Base-by-base conservation (phyloP, 257 asterid genomes). In the Lycium barbarum region DNA sequence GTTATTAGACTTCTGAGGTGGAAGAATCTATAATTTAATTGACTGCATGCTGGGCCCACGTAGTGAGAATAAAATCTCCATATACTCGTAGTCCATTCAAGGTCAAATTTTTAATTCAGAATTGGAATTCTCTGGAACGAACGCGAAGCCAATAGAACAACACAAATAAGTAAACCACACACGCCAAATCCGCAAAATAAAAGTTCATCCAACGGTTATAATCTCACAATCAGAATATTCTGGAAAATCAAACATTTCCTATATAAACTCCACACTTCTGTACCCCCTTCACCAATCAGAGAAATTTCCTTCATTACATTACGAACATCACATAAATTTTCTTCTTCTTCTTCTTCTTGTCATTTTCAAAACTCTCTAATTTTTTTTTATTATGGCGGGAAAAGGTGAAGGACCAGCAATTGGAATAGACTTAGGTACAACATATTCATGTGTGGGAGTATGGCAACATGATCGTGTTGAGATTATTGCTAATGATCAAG, bases 391-490 rank as follows among this genome's bases (percentile, higher is more conserved):
- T 61, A 83, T 85, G 87, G 88, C 85, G 0, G 81, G 83, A 6
- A 85, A 88, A 73, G 83, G 85, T n/a, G 90, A 87, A 83, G 86
- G 90, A 0, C 90, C 86, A 15, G 90, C 90, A 0, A 87, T 87
- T 51, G 90, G 90, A 4, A 85, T 87, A 68, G 90, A 87, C 38
- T 70, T 87, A 67, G 90, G 90, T 6, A 87, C 88, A 0, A 84
- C 90, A 1, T 87, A 87, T 7, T 87, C 90, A 0, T 87, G 90
- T 63, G 90, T 87, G n/a, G 90, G 87, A 14, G 88, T 88, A 35
- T 88, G 90, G 90, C 90, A 88, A 20, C 88, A 79, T 53, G 88
- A 88, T 51, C 79, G 90, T 35, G 88, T 88, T 7, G 90, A 88
- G 84, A 85, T 88, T 57, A 88, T 88, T 0, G 88, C 88, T 0